Evolutionary conservation across 208 protist genomes (phyloP).

Genomic region (Trypanosoma congolense): DNA sequence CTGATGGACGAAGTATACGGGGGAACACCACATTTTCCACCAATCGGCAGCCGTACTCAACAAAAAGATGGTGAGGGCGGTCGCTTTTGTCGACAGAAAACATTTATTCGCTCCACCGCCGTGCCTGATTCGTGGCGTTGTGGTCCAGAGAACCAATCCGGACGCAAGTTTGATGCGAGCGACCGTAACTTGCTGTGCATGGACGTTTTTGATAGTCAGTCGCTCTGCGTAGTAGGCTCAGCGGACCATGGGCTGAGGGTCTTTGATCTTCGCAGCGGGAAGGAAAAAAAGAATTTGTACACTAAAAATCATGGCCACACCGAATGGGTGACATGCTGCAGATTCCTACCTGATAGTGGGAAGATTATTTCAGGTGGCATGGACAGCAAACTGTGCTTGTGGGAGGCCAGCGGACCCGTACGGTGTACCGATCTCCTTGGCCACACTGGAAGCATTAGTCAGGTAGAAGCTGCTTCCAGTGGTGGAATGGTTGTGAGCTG

Average conservation of each 20-base stretch:
- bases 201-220: conserved; percentile 42
- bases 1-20: conserved; percentile 63
- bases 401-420: conserved; percentile 36
- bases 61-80: neutral
- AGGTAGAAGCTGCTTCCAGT: conserved; percentile 57
- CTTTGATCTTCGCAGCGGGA: conserved; percentile 57
- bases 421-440: conserved; percentile 78
- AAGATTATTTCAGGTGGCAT: conserved; percentile 81
- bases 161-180: conserved; percentile 64
- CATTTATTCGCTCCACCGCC: conserved; percentile 9
- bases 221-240: conserved; percentile 68
- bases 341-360: conserved; percentile 50
- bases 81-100: conserved; percentile 16
- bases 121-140: conserved; percentile 31
- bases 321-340: conserved; percentile 86
- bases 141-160: conserved; percentile 45
- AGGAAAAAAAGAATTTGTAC: conserved; percentile 62
- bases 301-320: conserved; percentile 76
- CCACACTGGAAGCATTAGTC: conserved; percentile 75
- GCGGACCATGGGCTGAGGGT: conserved; percentile 85
- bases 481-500: conserved; percentile 44
- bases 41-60: conserved; percentile 4
- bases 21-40: conserved; percentile 17
- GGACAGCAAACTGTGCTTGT: conserved; percentile 90
- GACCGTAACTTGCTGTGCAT: conserved; percentile 86